These are phyloP conservation scores for Fraxinus sp. DNA, from an alignment of 305 asterid genomes.

Conservation along the genomic window DNA sequence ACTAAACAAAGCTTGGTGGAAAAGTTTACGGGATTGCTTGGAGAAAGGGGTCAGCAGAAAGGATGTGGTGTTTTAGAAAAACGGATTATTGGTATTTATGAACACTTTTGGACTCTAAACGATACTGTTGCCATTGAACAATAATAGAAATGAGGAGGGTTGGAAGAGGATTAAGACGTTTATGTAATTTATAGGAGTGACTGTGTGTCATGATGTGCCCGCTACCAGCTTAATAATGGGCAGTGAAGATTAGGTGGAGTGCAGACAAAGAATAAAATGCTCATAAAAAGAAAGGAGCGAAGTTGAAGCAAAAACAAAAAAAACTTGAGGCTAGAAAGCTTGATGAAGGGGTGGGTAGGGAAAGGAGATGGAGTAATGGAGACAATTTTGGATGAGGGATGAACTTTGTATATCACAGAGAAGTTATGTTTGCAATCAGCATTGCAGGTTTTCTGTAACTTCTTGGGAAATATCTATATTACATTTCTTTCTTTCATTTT, in stretches of 20 bases:
- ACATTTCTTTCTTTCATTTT: neutral
- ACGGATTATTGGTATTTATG: neutral
- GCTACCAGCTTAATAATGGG: neutral
- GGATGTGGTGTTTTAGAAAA: neutral
- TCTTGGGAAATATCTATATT: neutral
- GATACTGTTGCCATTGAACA: neutral
- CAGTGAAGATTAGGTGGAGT: neutral
- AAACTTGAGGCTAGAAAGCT: neutral
- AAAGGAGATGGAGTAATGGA: neutral
- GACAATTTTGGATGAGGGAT: neutral
- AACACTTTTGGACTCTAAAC: neutral
- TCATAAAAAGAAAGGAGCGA: neutral
- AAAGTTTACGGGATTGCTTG: neutral
- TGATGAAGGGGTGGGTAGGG: neutral
- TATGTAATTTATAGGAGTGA: neutral
- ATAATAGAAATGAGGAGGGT: neutral
- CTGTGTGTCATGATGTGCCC: neutral
- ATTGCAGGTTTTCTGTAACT: neutral
- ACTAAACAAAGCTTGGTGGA: neutral
- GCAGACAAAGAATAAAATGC: neutral
- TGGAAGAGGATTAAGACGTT: neutral
- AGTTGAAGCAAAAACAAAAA: neutral
- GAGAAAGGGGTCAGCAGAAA: neutral
- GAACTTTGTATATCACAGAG: neutral
- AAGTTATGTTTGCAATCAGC: neutral